Conservation (phyloP, 768 basidiomycete species). For the Podaxis carcinomalis region DNA sequence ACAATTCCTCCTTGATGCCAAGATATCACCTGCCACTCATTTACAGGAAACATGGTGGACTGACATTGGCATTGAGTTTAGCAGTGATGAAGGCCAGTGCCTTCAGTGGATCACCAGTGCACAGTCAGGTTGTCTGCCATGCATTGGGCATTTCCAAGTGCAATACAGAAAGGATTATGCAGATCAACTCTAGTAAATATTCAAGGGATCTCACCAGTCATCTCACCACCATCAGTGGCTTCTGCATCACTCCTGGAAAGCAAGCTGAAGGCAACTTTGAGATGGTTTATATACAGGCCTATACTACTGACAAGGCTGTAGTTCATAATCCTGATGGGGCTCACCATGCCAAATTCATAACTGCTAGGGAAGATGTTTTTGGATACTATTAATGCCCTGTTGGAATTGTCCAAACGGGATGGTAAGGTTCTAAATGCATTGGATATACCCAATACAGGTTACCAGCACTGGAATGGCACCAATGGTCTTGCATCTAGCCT, state of each 20-base stretch:
- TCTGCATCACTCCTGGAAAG: constrained; percentile 11
- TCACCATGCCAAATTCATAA: constrained; percentile 10
- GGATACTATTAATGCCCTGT: no score
- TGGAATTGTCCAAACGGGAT: no score
- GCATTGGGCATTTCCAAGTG: neutral
- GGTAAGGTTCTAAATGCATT: no score
- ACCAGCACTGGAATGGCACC: no score
- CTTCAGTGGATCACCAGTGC: constrained; percentile 15
- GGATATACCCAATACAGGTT: no score
- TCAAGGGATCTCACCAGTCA: constrained; percentile 13
- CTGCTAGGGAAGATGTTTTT: neutral
- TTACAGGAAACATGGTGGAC: constrained; percentile 16
- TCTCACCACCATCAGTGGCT: constrained; percentile 15
- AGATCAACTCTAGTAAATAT: constrained; percentile 9
- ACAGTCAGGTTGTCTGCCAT: neutral
- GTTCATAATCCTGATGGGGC: constrained; percentile 5
- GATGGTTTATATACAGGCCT: constrained; percentile 13
- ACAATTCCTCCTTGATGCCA: neutral
- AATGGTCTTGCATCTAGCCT: no score
- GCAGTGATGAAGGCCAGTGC: neutral
- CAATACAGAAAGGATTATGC: constrained; percentile 2
- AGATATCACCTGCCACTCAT: neutral
- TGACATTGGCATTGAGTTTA: constrained; percentile 21
- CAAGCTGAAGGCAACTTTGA: constrained; percentile 6
- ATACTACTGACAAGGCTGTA: constrained; percentile 17